phyloP scores from a whole-genome alignment of 2,329 filamentous ascomycete species.

The Cercospora berteroae region DNA sequence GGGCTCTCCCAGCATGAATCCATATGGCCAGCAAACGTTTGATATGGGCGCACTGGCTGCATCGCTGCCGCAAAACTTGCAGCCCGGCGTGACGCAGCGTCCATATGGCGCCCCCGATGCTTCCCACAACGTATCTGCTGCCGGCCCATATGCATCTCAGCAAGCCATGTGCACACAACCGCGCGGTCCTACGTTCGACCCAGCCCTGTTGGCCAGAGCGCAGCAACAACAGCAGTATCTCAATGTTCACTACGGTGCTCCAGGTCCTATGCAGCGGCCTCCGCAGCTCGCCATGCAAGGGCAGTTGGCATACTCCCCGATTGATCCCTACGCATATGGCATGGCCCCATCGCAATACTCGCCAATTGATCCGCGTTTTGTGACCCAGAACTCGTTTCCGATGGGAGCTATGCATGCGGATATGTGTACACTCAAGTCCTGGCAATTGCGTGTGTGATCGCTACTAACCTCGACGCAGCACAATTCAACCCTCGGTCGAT shows the following conservation, averaged over 20 bases:
- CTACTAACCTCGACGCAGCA: slow-evolving; percentile 17
- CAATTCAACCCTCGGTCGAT: slow-evolving; percentile 18
- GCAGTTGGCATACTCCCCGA: slow-evolving; percentile 25
- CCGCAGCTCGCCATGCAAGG: slow-evolving; percentile 24
- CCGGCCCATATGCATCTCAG: slow-evolving; percentile 11
- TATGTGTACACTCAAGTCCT: slow-evolving; percentile 14
- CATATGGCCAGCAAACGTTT: slow-evolving; percentile 26
- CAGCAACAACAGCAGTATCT: slow-evolving; percentile 29
- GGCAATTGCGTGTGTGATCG: neutral
- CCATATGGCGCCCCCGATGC: slow-evolving; percentile 20
- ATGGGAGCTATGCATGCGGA: slow-evolving; percentile 23
- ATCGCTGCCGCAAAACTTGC: slow-evolving; percentile 20
- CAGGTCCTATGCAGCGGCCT: slow-evolving; percentile 20
- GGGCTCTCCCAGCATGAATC: slow-evolving; percentile 8
- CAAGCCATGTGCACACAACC: slow-evolving; percentile 26
- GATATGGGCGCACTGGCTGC: slow-evolving; percentile 24
- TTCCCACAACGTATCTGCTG: slow-evolving; percentile 16
- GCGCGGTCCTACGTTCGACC: slow-evolving; percentile 24
- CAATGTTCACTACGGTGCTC: slow-evolving; percentile 23
- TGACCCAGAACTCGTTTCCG: slow-evolving; percentile 19
- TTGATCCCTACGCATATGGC: slow-evolving; percentile 31
- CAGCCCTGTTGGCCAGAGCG: slow-evolving; percentile 22
- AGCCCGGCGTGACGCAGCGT: slow-evolving; percentile 12
- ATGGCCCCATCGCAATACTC: slow-evolving; percentile 26
- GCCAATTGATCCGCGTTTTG: slow-evolving; percentile 28